Percentiles rank a stretch among this genome's conserved stretches.
phyloP scores from a whole-genome alignment of 768 basidiomycete genomes.

The Suillus weaverae region DNA sequence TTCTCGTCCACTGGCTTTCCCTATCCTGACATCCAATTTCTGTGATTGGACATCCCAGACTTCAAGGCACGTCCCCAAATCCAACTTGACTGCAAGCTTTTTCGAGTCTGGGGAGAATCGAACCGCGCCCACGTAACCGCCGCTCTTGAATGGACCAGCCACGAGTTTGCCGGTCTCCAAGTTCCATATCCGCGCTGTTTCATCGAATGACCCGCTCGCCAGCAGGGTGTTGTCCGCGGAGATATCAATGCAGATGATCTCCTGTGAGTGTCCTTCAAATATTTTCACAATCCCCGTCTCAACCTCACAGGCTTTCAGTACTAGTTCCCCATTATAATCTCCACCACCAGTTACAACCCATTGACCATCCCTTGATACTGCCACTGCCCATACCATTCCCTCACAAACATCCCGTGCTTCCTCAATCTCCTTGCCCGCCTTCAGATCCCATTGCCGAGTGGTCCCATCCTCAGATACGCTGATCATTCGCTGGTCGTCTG shows the following conservation, averaged over 20 bases:
- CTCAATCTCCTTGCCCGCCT: not conserved
- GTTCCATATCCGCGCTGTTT: not conserved
- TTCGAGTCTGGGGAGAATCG: not conserved
- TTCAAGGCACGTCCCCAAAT: not conserved
- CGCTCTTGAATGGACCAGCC: not conserved
- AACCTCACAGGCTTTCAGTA: not conserved
- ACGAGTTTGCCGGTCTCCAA: not conserved
- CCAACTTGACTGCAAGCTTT: not conserved
- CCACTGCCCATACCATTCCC: not conserved
- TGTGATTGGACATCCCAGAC: not conserved
- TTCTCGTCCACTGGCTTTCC: not conserved
- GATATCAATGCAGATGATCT: not conserved
- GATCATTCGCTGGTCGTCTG: not conserved
- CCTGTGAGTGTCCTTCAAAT: not conserved
- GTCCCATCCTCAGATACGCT: not conserved
- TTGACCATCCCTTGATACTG: not conserved
- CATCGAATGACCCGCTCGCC: not conserved
- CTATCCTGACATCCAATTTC: not conserved
- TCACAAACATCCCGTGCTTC: not conserved
- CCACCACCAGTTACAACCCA: not conserved
- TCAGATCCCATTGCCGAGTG: not conserved
- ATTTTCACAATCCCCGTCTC: not conserved
- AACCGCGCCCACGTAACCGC: rapidly evolving
- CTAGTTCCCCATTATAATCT: no score
- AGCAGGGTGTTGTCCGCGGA: not conserved